Evolutionary conservation across 129 eudicot genomes (phyloP), one percentile per base, ranked within the genome.

Genomic region (sunflower (Helianthus annuus)): DNA sequence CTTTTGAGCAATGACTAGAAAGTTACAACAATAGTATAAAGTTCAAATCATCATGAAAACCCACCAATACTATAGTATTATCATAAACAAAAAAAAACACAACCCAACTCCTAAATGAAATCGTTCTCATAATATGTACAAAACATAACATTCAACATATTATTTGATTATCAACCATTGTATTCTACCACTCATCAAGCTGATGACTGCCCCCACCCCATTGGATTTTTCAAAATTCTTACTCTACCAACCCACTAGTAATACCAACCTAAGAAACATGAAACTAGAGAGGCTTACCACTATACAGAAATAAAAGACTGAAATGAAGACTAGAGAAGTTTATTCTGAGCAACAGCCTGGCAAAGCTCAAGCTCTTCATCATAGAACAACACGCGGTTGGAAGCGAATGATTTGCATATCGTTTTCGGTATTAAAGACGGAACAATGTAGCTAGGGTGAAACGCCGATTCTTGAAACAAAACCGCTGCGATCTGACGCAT

Each of bases 281-380:
- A 53, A 71, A 4, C 44, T 10, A 10, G 12, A 52, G 77, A 36
- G 27, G 39, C 32, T 11, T 67, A 70, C 77, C 4, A 57, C 82
- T 78, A 60, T 78, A 78, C 82, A 61, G 48, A 48, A 62, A 6
- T 32, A 32, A 7, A 17, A 8, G 57, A 12, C 65, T 36, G 32
- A 17, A 27, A 48, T 17, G 75, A 56, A 29, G 73, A 29, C 93
- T 86, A 95, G 67, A 80, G 96, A 66, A 95, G 97, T 78, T 90
- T 95, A 76, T 95, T 95, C 72, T 95, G 96, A 68, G 97, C 96
- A 73, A 95, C 99, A 61, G 99, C 99, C 78, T 95, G 89, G 83
- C 99, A 95, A 59, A 95, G 78, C 85, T 95, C 99, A 73, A 78
- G 77, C 72, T 78, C 82, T 78, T 95, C 99, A 79, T 94, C 99